Base-by-base conservation (phyloP, 2,329 filamentous ascomycete species). In the Piedraia hortae region DNA sequence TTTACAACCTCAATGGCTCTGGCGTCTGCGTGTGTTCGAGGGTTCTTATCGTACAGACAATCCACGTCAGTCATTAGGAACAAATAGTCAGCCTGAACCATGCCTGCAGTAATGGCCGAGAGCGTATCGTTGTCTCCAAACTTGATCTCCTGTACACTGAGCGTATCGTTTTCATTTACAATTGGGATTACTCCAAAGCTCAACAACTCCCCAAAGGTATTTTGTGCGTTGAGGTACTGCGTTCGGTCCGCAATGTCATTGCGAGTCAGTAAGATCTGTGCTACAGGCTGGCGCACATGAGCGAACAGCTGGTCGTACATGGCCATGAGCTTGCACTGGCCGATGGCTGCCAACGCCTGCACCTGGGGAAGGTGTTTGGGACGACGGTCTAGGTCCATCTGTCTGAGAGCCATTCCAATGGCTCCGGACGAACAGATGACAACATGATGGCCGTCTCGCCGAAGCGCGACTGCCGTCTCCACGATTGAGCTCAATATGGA, bases 1-100 rank as follows among this genome's bases (percentile, higher is more conserved):
- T 85, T 69, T 1, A 97, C 78, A 1, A 91, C 71, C 38, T 88
- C 72, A 27, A 97, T 93, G 0, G 85, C 65, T 38, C 70, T 62
- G 5, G 85, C 85, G 37, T 91, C 72, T 0, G 77, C 66, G 36
- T 89, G 56, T 2, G 64, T 68, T 14, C 85, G 62, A 1, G 85
- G 85, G 36, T 97, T 97, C 46, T 82, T 85, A 46, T 89, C 78
- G 45, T 97, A 97, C 7, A 97, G 55, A 41, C 82, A 91, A 43
- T 97, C 85, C 21, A 97, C 85, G 41, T 97, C 85, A 1, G 85
- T 97, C 85, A 97, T 93, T 31, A 97, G 59, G 47, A 97, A 97
- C 6, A 97, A 58, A 37, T 90, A 75, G 39, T 97, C 80, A 22
- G 85, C 85, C 38, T 90, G 77, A 10, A 93, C 74, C 78, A 93